Evolutionary conservation across 306 rosid species (phyloP).

Genomic region (Quercus suber): DNA sequence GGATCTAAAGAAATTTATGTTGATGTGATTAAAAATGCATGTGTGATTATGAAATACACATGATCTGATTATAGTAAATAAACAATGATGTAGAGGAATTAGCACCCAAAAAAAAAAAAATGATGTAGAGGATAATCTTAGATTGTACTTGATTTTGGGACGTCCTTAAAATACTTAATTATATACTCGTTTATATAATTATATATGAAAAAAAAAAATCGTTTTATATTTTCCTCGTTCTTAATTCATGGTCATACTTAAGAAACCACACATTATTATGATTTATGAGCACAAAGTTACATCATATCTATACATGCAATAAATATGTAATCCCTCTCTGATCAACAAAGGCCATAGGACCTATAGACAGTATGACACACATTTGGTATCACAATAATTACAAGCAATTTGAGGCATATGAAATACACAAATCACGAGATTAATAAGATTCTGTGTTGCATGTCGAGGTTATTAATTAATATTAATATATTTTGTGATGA

Average conservation of each 20-base stretch:
- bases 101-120: too few species aligned
- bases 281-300: not conserved
- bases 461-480: not conserved
- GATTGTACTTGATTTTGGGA: not conserved
- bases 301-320: too few species aligned
- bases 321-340: not conserved
- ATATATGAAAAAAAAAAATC: too few species aligned
- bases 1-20: too few species aligned
- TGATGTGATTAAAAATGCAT: too few species aligned
- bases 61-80: not conserved
- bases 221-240: not conserved
- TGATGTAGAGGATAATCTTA: not conserved
- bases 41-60: not conserved
- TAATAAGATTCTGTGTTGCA: not conserved
- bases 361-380: not conserved
- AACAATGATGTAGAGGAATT: too few species aligned
- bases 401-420: not conserved
- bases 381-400: not conserved
- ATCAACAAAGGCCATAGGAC: not conserved
- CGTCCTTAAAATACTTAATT: too few species aligned
- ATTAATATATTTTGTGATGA: too few species aligned
- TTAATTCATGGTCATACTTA: not conserved
- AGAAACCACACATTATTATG: too few species aligned
- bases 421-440: not conserved
- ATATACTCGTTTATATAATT: too few species aligned